These are phyloP conservation scores for Claviceps arundinis DNA, from an alignment of 2,329 filamentous ascomycete genomes.

Conservation along the genomic window DNA sequence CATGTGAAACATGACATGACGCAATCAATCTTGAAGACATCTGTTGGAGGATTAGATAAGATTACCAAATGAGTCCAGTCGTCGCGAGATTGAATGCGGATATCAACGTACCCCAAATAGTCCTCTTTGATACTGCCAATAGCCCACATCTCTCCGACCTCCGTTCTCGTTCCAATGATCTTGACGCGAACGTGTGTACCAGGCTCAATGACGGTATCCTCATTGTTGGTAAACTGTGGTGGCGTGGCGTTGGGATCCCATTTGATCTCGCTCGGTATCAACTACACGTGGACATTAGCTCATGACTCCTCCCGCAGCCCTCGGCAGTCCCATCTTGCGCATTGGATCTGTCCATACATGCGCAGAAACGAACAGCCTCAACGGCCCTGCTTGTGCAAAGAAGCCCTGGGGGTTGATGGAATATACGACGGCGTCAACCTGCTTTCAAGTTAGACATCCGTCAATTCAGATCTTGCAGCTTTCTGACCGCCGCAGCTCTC, in stretches of 20 bases:
- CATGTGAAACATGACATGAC: background rate
- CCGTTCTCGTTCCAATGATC: conserved; percentile 83
- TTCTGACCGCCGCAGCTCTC: conserved; percentile 6
- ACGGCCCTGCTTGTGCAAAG: conserved; percentile 69
- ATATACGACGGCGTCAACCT: conserved; percentile 90
- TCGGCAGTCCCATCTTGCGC: background rate
- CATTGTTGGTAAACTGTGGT: conserved; percentile 93
- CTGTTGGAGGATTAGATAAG: conserved; percentile 8
- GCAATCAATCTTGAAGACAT: conserved; percentile 13
- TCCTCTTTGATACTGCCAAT: conserved; percentile 94
- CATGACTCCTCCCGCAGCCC: background rate
- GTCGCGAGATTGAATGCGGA: background rate
- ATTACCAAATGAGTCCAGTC: background rate
- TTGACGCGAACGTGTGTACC: conserved; percentile 89
- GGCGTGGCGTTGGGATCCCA: conserved; percentile 93
- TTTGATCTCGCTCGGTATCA: conserved; percentile 84
- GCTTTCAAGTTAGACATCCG: conserved; percentile 20
- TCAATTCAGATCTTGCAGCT: conserved; percentile 1
- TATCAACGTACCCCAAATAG: conserved; percentile 48
- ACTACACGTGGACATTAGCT: conserved; percentile 31
- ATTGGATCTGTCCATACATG: conserved; percentile 46
- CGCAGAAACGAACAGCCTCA: conserved; percentile 67
- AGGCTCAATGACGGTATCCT: conserved; percentile 85
- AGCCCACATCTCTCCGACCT: conserved; percentile 90
- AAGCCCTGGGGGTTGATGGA: conserved; percentile 88